Base-by-base conservation (phyloP, 371 early-diverging fungal species). In the Zychaea mexicana region DNA sequence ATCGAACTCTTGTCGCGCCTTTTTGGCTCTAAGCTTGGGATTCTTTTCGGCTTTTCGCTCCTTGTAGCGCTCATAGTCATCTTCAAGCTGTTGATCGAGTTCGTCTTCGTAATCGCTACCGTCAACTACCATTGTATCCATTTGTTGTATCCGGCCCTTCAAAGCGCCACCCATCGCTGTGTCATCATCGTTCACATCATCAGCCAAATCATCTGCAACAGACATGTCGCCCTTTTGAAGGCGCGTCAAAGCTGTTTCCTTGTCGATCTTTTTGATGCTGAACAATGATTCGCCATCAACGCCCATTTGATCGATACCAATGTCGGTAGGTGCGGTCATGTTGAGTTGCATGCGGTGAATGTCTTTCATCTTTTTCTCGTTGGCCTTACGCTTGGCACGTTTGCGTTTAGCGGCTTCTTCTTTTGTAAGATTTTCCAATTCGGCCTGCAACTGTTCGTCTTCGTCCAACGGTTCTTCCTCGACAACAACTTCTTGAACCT, bases 291-390 rank as follows among this genome's bases (percentile, higher is more conserved):
- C 85, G 15, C 76, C 88, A 36, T 84, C 87, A 21, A 80, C 78
- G 57, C 84, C 93, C 65, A 85, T 81, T 57, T 90, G 87, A 64
- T 94, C 94, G 65, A 88, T 71, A 64, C 90, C 94, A 68, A 94
- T 90, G 55, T 97, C 98, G 0, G 83, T 83, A 17, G 97, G 95
- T 3, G 92, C 88, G 42, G 87, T 86, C 98, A 98, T 98, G 54
- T 95, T 94, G 55, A 97, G 73, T 65, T 94, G 94, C 85, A 97
- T 83, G 61, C 94, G 90, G 59, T 92, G 79, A 22, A 95, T 83
- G 61, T 88, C 82, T 79, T 93, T 94, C 66, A 90, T 92, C 56
- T 89, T 87, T 76, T 92, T 90, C 70, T 92, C 92, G 60, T 89
- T 85, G 52, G 85, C 65, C 68, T 86, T 85, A 64, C 84, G 83